Evolutionary conservation across 148 eudicot genomes (phyloP).

Genomic region (Cornus controversa): DNA sequence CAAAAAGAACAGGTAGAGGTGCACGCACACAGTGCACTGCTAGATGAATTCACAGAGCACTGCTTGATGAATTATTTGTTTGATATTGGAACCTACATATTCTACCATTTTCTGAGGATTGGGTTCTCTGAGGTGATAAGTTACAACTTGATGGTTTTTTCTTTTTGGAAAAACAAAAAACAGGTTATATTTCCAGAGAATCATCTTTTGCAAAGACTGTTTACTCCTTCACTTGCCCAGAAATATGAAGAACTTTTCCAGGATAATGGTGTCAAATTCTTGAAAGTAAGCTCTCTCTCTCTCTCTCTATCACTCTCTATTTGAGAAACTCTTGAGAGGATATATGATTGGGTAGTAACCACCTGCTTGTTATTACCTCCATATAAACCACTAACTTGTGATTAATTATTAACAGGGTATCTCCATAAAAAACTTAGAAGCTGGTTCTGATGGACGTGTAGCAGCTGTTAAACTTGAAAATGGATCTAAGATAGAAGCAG

Average conservation of each 20-base stretch:
- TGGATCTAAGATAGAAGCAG: conserved; percentile 88
- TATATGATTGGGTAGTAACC: neutral
- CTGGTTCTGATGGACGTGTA: conserved; percentile 87
- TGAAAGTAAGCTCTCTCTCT: conserved; percentile 47
- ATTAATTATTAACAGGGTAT: conserved; percentile 52
- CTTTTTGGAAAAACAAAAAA: neutral
- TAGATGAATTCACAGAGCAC: neutral
- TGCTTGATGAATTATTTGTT: neutral
- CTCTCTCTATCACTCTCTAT: conserved; percentile 5
- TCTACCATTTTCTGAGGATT: neutral
- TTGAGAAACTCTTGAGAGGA: neutral
- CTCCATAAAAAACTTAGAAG: conserved; percentile 67
- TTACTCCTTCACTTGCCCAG: conserved; percentile 83
- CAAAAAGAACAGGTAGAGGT: neutral
- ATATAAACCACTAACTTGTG: neutral
- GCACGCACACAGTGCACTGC: neutral
- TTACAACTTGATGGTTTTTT: conserved; percentile 9
- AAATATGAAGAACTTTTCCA: conserved; percentile 77
- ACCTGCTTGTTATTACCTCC: neutral
- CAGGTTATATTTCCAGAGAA: conserved; percentile 87
- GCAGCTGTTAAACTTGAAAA: conserved; percentile 75
- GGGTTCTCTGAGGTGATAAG: neutral
- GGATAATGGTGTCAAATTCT: conserved; percentile 77
- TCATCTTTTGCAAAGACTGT: conserved; percentile 76
- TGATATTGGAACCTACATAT: neutral